These are phyloP conservation scores for Leccinum pachyderme DNA, from an alignment of 1,284 basidiomycete species.

Conservation along the genomic window DNA sequence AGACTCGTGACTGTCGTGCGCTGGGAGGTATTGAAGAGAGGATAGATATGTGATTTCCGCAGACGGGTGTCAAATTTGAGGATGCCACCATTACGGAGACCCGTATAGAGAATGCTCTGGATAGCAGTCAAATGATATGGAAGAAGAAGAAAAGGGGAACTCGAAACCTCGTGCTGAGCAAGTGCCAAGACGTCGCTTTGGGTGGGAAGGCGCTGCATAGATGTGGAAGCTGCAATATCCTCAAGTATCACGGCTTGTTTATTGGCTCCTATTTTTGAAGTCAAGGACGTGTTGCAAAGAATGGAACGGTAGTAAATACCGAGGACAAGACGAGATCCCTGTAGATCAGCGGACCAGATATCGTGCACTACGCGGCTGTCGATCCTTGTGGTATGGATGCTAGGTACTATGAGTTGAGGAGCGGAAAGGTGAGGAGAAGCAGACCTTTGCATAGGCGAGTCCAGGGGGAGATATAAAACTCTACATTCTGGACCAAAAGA, in stretches of 20 bases:
- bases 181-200: constrained; percentile 63
- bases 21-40: constrained; percentile 40
- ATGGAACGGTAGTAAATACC: constrained; percentile 37
- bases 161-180: constrained; percentile 49
- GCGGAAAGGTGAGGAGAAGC: not conserved
- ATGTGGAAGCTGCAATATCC: constrained; percentile 43
- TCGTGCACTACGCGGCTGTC: constrained; percentile 42
- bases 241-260: constrained; percentile 49
- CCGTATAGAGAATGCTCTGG: constrained; percentile 57
- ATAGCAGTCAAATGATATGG: constrained; percentile 1
- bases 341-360: constrained; percentile 55
- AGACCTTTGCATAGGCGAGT: constrained; percentile 17
- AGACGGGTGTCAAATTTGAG: constrained; percentile 59
- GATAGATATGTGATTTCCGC: constrained; percentile 34
- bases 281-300: constrained; percentile 1
- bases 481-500: constrained; percentile 34
- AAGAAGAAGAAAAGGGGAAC: not conserved
- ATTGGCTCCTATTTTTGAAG: constrained; percentile 43
- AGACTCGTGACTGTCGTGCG: constrained; percentile 50
- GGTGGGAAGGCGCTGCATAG: constrained; percentile 42
- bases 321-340: constrained; percentile 47
- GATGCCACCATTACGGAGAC: constrained; percentile 60
- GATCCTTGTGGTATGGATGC: constrained; percentile 23
- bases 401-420: constrained; percentile 32
- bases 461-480: constrained; percentile 26